Percentiles rank a stretch among this genome's conserved stretches.
These are phyloP conservation scores for Quercus lobata DNA, from an alignment of 331 rosid species.

Conservation along the genomic window DNA sequence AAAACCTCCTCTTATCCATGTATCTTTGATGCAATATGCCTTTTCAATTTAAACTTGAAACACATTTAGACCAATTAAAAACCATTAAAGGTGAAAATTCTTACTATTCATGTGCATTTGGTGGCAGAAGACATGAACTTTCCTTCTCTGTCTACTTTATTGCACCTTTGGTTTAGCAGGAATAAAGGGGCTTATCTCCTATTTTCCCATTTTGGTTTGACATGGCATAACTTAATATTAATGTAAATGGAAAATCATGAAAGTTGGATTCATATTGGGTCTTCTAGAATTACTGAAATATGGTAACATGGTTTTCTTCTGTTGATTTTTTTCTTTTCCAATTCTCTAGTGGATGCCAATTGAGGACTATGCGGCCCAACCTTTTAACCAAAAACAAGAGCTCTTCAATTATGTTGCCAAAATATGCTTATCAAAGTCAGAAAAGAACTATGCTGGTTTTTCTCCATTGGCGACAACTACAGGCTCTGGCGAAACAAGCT, in stretches of 20 bases:
- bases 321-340: neutral
- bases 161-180: no score
- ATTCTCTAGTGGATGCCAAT: slow-evolving; percentile 83
- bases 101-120: neutral
- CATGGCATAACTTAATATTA: neutral
- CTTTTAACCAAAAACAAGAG: slow-evolving; percentile 42
- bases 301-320: neutral
- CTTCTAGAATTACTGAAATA: neutral
- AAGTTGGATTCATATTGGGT: neutral
- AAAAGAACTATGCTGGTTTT: slow-evolving; percentile 51
- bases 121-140: neutral
- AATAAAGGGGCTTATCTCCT: neutral
- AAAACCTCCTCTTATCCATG: neutral
- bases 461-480: slow-evolving; percentile 31
- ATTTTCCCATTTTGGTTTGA: neutral
- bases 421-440: slow-evolving; percentile 49
- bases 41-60: neutral
- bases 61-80: neutral
- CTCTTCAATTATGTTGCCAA: slow-evolving; percentile 45
- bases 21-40: neutral
- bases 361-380: slow-evolving; percentile 68
- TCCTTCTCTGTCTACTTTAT: no score
- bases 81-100: neutral
- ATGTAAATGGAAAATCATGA: neutral
- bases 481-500: slow-evolving; percentile 13